Base-by-base conservation (phyloP, 2,329 filamentous ascomycete species). In the Thelonectria discophora region DNA sequence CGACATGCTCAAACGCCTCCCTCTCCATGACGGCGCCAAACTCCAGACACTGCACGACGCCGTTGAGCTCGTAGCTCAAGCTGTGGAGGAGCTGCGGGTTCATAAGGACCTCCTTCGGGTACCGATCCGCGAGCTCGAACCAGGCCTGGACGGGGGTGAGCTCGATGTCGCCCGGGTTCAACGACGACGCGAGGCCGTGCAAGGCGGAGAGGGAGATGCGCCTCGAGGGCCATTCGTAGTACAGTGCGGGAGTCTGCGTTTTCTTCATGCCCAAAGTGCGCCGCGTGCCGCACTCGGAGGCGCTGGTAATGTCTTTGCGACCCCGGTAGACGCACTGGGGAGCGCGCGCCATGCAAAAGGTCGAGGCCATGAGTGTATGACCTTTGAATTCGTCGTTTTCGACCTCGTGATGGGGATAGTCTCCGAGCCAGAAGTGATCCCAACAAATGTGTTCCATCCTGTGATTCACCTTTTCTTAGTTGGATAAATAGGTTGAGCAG, bases 371-470 rank as follows among this genome's bases (percentile, higher is more conserved):
- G 52, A 83, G 74, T 5, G 76, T 71, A 68, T 83, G 81, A 18
- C 80, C 79, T 18, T 73, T 74, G 24, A 73, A 72, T 21, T 70
- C 65, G 10, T 75, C 71, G 45, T 71, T 68, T 46, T 70, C 67
- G 57, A 76, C 65, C 39, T 68, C 52, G 57, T 78, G 75, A 11
- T 71, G 70, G 27, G 73, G 70, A 69, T 78, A 81, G 65, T 79
- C 76, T 20, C 77, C 75, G 7, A 76, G 69, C 64, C 75, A 72
- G 67, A 82, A 82, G 68, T 85, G 82, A 58, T 81, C 72, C 80
- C 82, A 83, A 74, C 82, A 85, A 43, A 82, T 77, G 65, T 84
- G 82, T 65, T 85, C 83, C 52, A 85, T 78, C 2, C 82, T 85
- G 32, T 11, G 30, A n/a, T 12, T 21, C 15, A 10, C 27, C 4